Base-by-base conservation (phyloP, 306 rosid genomes). In the Vigna reflexopilosa region DNA sequence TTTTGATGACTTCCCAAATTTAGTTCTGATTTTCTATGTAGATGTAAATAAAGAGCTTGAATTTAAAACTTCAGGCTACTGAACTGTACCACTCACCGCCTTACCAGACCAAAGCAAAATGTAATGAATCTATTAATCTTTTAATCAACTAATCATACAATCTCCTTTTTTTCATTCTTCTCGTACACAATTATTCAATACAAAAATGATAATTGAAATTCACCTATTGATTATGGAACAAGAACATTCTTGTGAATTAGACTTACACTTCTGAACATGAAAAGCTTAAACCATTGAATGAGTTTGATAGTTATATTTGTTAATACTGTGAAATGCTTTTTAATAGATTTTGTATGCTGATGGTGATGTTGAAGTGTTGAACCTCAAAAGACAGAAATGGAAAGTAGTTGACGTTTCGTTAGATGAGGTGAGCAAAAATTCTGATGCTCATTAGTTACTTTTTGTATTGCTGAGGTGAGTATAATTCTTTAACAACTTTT, bases 321-420 rank as follows among this genome's bases (percentile, higher is more conserved):
- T 59, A 26, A 32, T 63, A 56, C 68, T 79, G 75, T 50, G 12
- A 19, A 67, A 72, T 62, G 32, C 24, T 65, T 51, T 77, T 75
- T 13, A 51, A 75, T 50, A 91, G 98, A 83, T 91, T 77, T 50
- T 68, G 58, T 93, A 93, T 49, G 72, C 8, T 40, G 98, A 91
- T 40, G 97, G 94, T 1, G 91, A 88, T 32, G 77, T 56, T 42
- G 97, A 93, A 85, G 58, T 48, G 10, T 68, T 93, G 71, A 85
- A 88, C 86, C 90, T 93, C 40, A 76, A 77, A 80, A 86, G 54
- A 82, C 83, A 93, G 80, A 83, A 82, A 11, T 91, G 93, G 89
- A 77, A 82, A 69, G 57, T 75, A 74, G 54, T 34, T 59, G 80
- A 73, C 63, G 81, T 48, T 80, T 75, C 73, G 16, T 75, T 20